A percentile compares a stretch with the other conserved stretches of the same genome.
phyloP scores from a whole-genome alignment of 1,284 basidiomycete genomes.

The Filobasidium uniguttulatum region DNA sequence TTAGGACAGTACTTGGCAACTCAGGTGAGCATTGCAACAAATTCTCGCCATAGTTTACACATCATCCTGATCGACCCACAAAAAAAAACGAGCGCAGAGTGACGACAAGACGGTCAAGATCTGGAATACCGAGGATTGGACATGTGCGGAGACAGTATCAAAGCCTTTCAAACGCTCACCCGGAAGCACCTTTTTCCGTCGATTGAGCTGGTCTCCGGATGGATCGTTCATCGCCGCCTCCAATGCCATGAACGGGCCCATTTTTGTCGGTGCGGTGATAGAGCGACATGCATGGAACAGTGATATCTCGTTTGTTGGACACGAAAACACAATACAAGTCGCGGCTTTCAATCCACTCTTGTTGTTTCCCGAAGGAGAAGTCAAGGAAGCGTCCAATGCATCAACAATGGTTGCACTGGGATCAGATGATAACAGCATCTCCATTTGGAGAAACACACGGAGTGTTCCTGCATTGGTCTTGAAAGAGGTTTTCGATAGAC shows the following conservation, averaged over 20 bases:
- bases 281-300: conserved; percentile 73
- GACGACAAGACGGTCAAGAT: conserved; percentile 94
- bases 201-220: conserved; percentile 96
- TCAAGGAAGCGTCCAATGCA: conserved; percentile 21
- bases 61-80: neutral
- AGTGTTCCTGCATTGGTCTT: conserved; percentile 81
- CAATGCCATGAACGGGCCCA: conserved; percentile 93
- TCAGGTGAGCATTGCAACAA: too few species aligned
- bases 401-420: conserved; percentile 64
- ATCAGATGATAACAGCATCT: conserved; percentile 64
- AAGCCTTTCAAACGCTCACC: conserved; percentile 90
- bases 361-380: conserved; percentile 54
- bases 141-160: conserved; percentile 62
- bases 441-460: conserved; percentile 84
- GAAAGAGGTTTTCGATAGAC: conserved; percentile 83
- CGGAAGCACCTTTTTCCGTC: conserved; percentile 84
- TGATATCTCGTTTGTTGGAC: conserved; percentile 85
- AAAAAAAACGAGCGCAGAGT: too few species aligned
- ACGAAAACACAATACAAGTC: conserved; percentile 95
- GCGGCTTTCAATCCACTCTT: conserved; percentile 89
- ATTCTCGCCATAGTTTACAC: too few species aligned
- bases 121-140: conserved; percentile 90
- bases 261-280: conserved; percentile 93
- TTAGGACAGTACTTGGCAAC: conserved; percentile 91
- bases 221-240: conserved; percentile 95